phyloP scores from a whole-genome alignment of 495 filamentous ascomycete genomes.

The Trichoderma erinaceum region DNA sequence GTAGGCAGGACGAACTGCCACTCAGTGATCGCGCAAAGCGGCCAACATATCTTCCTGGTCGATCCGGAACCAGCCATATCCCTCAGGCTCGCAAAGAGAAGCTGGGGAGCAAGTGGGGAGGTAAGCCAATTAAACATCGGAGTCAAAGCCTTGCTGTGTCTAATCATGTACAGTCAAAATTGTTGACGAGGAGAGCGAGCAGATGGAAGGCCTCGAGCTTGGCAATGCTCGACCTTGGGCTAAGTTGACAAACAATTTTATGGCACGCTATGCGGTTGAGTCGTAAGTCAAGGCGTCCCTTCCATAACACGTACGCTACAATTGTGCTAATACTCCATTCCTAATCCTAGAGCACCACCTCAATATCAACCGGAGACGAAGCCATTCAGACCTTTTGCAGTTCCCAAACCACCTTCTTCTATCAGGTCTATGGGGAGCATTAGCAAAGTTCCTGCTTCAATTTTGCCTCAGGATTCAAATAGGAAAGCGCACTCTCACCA shows the following conservation, averaged over 20 bases:
- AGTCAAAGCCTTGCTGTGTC: background rate
- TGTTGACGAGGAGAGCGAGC: background rate
- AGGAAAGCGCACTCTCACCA: background rate
- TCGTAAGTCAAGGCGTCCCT: background rate
- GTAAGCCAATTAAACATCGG: background rate
- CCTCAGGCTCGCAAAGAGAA: background rate
- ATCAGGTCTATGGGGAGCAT: background rate
- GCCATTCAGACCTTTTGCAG: background rate
- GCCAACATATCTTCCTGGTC: background rate
- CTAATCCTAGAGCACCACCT: background rate
- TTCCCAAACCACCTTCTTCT: background rate
- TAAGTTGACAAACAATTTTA: background rate
- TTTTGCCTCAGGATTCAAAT: background rate
- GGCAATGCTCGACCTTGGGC: background rate
- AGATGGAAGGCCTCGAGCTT: constrained; percentile 6
- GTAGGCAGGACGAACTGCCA: background rate
- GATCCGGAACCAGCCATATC: background rate
- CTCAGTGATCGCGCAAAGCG: background rate
- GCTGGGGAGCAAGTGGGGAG: background rate
- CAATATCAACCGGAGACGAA: background rate
- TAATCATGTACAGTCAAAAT: background rate
- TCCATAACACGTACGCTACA: too few relatives aligned
- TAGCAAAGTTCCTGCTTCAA: background rate
- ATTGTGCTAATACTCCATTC: background rate
- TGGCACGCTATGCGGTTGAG: background rate